A percentile compares a stretch with the other conserved stretches of the same genome.
Conservation (phyloP, 2,329 filamentous ascomycete species). For the Phaeosphaeria sp. region DNA sequence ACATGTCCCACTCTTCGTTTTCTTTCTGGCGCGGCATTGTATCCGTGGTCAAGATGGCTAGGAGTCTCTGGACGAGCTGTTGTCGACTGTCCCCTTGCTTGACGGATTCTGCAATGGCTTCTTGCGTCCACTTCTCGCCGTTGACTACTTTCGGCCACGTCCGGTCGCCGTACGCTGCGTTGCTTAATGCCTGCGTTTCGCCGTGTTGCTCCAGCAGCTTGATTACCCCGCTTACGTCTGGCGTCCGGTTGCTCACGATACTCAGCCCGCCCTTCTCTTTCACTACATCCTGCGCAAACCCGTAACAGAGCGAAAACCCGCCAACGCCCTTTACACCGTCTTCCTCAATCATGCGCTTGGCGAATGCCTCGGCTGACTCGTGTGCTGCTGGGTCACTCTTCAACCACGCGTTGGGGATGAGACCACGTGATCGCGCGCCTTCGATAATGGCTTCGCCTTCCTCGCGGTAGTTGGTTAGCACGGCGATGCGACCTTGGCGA, state of each 20-base stretch:
- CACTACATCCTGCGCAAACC: conserved; percentile 56
- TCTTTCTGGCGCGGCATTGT: conserved; percentile 60
- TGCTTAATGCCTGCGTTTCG: conserved; percentile 66
- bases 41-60: conserved; percentile 61
- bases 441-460: conserved; percentile 51
- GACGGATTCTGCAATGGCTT: conserved; percentile 57
- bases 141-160: conserved; percentile 68
- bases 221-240: conserved; percentile 56
- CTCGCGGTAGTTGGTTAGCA: conserved; percentile 70
- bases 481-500: conserved; percentile 64
- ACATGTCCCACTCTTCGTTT: conserved; percentile 61
- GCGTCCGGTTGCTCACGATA: conserved; percentile 68
- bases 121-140: conserved; percentile 61
- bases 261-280: conserved; percentile 51
- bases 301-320: conserved; percentile 69
- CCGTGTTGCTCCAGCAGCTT: conserved; percentile 58
- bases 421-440: conserved; percentile 60
- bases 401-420: conserved; percentile 67
- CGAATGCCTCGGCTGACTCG: conserved; percentile 59
- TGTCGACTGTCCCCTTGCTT: conserved; percentile 53
- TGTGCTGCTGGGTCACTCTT: conserved; percentile 45
- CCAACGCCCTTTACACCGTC: conserved; percentile 64
- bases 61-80: conserved; percentile 58
- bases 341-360: conserved; percentile 60
- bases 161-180: conserved; percentile 64